Evolutionary conservation across 2,329 filamentous ascomycete species (phyloP).

Genomic region (Aureobasidium sp.): DNA sequence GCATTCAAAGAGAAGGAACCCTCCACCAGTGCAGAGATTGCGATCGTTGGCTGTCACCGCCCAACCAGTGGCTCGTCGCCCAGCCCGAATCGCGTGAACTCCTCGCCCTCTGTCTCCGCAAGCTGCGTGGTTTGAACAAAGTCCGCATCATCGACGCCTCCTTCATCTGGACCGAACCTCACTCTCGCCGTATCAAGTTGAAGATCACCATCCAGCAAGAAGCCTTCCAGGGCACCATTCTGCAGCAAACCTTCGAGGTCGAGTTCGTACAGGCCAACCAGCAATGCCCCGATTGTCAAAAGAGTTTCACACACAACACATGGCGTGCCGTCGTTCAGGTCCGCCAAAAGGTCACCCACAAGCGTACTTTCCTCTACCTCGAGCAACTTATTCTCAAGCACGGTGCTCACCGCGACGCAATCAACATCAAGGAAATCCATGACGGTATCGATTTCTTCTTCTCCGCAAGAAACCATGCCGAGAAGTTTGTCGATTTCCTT

Average conservation of each 20-base stretch:
- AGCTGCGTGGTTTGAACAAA: slow-evolving; percentile 77
- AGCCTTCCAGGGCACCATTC: slow-evolving; percentile 57
- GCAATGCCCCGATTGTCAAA: slow-evolving; percentile 90
- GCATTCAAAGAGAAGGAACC: slow-evolving; percentile 83
- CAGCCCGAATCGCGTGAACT: slow-evolving; percentile 84
- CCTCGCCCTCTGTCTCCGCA: slow-evolving; percentile 82
- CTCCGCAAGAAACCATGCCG: slow-evolving; percentile 78
- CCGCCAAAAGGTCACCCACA: slow-evolving; percentile 93
- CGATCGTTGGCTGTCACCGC: slow-evolving; percentile 86
- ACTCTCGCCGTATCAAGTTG: slow-evolving; percentile 84
- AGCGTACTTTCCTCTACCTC: slow-evolving; percentile 74
- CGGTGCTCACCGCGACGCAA: slow-evolving; percentile 80
- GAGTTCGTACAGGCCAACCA: slow-evolving; percentile 85
- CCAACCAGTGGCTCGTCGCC: slow-evolving; percentile 78
- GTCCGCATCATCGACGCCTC: slow-evolving; percentile 91
- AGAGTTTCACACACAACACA: slow-evolving; percentile 93
- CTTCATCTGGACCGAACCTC: slow-evolving; percentile 98
- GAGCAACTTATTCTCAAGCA: slow-evolving; percentile 97
- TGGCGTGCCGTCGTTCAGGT: slow-evolving; percentile 94
- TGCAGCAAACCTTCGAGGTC: slow-evolving; percentile 95
- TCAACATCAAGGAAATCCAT: slow-evolving; percentile 96
- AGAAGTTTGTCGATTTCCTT: slow-evolving; percentile 87
- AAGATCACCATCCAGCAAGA: slow-evolving; percentile 88
- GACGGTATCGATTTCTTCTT: slow-evolving; percentile 97
- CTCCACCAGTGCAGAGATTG: slow-evolving; percentile 92